Base-by-base conservation (phyloP, 2,329 filamentous ascomycete genomes). In the Purpureocillium lavendulum region DNA sequence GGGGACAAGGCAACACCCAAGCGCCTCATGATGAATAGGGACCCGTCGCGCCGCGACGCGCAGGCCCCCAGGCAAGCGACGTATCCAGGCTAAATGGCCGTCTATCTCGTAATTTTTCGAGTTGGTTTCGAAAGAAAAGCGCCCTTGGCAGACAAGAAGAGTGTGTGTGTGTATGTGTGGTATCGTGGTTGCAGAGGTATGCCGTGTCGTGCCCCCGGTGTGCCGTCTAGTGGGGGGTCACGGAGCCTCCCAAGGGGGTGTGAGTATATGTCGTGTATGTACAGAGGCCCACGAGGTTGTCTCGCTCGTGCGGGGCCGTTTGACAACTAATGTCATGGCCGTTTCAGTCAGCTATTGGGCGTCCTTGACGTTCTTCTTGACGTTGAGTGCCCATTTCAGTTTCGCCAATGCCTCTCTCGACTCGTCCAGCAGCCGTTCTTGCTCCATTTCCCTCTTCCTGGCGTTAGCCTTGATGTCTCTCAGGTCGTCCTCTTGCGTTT, bases 331-430 rank as follows among this genome's bases (percentile, higher is more conserved):
- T 10, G 21, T 26, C 21, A 6, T 26, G 5, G 21, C 21, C 10
- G 21, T 26, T 26, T 26, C 21, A 26, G 21, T 10, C 21, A 26
- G 21, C 66, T 56, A 79, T 57, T 73, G 59, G 7, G 75, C 72
- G 40, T 65, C 73, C 41, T 66, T 68, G 40, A 81, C 69, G 46
- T 74, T 79, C 44, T 74, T 62, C 62, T 84, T 80, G 38, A 84
- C 71, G 39, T 73, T 77, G 47, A 88, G 69, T 12, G 84, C 81
- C 84, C 84, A 88, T 53, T 69, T 76, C 59, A 89, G 70, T 64
- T 86, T 77, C 45, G 78, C 69, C 37, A 84, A 64, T n/a, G 75
- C 73, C 49, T 74, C 67, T 47, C 70, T 68, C 33, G 80, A 65
- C 52, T 81, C 75, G 30, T 70, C 60, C n/a, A 83, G 61, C 18